These are phyloP conservation scores for Boletus pseudo-olivaceus DNA, from an alignment of 768 basidiomycete genomes.

Conservation along the genomic window DNA sequence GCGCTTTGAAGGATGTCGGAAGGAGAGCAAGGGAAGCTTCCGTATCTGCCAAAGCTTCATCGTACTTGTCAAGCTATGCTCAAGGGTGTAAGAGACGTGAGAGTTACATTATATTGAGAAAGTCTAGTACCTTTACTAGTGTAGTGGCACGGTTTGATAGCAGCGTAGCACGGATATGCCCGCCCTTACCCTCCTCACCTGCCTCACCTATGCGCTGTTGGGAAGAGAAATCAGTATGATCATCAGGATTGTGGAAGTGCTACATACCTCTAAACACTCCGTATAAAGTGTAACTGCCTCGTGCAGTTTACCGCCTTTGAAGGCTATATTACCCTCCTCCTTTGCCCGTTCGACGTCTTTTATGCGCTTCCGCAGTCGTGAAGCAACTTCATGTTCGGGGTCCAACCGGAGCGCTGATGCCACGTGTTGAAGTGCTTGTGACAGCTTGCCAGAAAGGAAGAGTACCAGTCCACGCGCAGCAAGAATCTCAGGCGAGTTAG, in stretches of 20 bases:
- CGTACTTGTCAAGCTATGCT: constrained; percentile 54
- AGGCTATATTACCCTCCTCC: constrained; percentile 78
- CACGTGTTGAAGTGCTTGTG: constrained; percentile 69
- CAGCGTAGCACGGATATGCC: constrained; percentile 75
- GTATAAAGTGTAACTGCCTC: constrained; percentile 70
- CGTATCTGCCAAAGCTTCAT: constrained; percentile 71
- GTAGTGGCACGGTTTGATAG: constrained; percentile 85
- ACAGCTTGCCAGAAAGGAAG: constrained; percentile 67
- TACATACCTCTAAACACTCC: constrained; percentile 63
- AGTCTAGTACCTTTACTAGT: constrained; percentile 56
- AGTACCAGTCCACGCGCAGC: constrained; percentile 75
- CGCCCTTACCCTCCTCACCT: constrained; percentile 74
- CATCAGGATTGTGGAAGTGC: neutral
- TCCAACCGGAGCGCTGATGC: constrained; percentile 72
- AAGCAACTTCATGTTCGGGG: constrained; percentile 70
- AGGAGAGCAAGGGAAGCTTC: constrained; percentile 60
- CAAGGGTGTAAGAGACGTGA: constrained; percentile 6
- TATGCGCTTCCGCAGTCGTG: constrained; percentile 69
- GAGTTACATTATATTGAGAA: neutral
- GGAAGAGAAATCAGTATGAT: neutral
- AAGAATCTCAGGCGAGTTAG: constrained; percentile 77
- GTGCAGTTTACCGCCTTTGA: constrained; percentile 55
- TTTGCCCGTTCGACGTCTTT: constrained; percentile 80
- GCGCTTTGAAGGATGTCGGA: constrained; percentile 75
- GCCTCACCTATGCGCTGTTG: constrained; percentile 60